phyloP scores from a whole-genome alignment of 768 basidiomycete species.

The Lactarius akahatsu region DNA sequence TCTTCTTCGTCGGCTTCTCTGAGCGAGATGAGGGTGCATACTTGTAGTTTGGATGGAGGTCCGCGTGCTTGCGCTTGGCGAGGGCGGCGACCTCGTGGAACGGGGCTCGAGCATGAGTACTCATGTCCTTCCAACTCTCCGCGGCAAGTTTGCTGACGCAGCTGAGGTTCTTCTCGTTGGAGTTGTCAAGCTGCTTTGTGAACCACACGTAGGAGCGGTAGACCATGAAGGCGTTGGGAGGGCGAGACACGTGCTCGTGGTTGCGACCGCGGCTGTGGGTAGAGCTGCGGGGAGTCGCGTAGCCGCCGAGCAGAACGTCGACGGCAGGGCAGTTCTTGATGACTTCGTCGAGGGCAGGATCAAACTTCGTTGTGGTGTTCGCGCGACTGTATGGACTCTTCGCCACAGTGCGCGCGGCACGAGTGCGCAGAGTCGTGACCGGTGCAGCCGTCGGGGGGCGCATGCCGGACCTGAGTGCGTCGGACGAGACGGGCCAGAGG shows the following conservation, averaged over 20 bases:
- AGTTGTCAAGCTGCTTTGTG: constrained; percentile 40
- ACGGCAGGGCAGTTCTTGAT: constrained; percentile 26
- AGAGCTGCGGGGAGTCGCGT: constrained; percentile 39
- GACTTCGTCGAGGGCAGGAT: constrained; percentile 13
- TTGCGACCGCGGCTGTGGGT: constrained; percentile 42
- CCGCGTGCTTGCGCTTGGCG: constrained; percentile 48
- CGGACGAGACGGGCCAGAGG: constrained; percentile 5
- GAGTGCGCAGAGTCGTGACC: background rate
- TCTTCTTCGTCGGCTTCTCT: constrained; percentile 40
- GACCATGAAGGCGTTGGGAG: constrained; percentile 84
- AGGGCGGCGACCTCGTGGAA: constrained; percentile 50
- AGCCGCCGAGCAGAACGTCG: constrained; percentile 29
- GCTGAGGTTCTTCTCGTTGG: constrained; percentile 67
- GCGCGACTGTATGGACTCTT: constrained; percentile 17
- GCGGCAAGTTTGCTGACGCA: constrained; percentile 71
- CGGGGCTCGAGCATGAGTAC: constrained; percentile 44
- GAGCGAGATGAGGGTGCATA: constrained; percentile 50
- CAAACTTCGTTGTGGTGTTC: background rate
- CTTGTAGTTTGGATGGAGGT: constrained; percentile 58
- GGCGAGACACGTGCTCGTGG: constrained; percentile 63
- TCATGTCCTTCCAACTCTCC: constrained; percentile 61
- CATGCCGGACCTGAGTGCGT: background rate
- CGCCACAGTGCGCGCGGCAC: background rate
- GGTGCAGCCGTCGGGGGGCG: constrained; percentile 1
- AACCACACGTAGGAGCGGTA: constrained; percentile 69